These are phyloP conservation scores for Umbilicaria muhlenbergii DNA, from an alignment of 495 filamentous ascomycete species.

Conservation along the genomic window DNA sequence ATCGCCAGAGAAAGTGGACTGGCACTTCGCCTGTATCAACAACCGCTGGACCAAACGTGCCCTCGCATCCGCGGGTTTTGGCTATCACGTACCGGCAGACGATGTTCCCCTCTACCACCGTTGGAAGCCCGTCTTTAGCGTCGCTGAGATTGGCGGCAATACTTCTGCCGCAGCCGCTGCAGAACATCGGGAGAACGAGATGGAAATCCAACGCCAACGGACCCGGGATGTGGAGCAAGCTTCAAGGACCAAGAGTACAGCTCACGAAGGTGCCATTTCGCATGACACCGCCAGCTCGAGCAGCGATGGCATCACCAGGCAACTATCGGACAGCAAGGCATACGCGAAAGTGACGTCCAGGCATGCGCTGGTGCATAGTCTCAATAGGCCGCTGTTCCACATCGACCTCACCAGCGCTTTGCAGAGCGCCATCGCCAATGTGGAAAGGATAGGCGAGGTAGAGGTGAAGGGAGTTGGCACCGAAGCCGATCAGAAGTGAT, in stretches of 20 bases:
- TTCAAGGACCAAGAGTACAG: constrained; percentile 19
- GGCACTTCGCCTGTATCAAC: constrained; percentile 90
- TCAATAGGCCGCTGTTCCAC: constrained; percentile 88
- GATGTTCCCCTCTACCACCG: constrained; percentile 36
- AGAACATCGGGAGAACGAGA: constrained; percentile 42
- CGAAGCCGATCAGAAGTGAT: no score
- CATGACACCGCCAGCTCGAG: constrained; percentile 5
- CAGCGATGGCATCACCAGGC: constrained; percentile 9
- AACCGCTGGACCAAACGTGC: constrained; percentile 97
- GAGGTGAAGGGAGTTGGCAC: constrained; percentile 7
- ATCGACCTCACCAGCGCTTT: constrained; percentile 84
- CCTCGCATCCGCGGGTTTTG: constrained; percentile 83
- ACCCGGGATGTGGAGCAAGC: constrained; percentile 17
- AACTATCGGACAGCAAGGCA: constrained; percentile 17
- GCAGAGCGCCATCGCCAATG: constrained; percentile 75
- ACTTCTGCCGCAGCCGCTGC: constrained; percentile 50
- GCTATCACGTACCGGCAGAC: constrained; percentile 51
- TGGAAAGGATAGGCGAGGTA: constrained; percentile 29
- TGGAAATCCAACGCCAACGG: constrained; percentile 27
- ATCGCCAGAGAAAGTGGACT: constrained; percentile 72
- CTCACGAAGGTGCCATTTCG: constrained; percentile 13
- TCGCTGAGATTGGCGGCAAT: constrained; percentile 71
- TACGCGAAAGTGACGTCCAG: constrained; percentile 20
- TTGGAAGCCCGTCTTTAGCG: constrained; percentile 94
- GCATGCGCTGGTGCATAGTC: constrained; percentile 60